Evolutionary conservation across 1,139 yeast species (phyloP).

Genomic region (Sugiyamaella castrensis): DNA sequence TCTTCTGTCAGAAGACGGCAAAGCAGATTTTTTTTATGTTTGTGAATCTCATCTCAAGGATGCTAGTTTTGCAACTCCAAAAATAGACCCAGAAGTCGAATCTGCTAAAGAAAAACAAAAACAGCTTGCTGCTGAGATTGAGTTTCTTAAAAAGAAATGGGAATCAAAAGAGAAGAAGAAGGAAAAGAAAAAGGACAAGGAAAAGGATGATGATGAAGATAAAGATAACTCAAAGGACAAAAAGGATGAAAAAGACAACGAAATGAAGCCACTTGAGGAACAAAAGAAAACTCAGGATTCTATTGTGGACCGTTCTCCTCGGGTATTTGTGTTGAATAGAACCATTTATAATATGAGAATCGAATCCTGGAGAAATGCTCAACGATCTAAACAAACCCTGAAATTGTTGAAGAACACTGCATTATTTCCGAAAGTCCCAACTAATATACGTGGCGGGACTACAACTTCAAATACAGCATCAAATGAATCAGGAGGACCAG

Average conservation of each 20-base stretch:
- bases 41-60: constrained; percentile 66
- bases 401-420: constrained; percentile 45
- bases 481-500: too few relatives aligned
- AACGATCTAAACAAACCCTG: constrained; percentile 41
- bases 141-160: constrained; percentile 37
- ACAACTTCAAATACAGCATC: too few relatives aligned
- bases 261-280: constrained; percentile 23
- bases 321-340: constrained; percentile 49
- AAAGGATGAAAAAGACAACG: constrained; percentile 24
- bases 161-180: constrained; percentile 27
- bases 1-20: constrained; percentile 49
- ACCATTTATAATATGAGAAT: constrained; percentile 55
- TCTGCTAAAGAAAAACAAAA: constrained; percentile 43
- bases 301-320: constrained; percentile 41
- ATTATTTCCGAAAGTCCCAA: constrained; percentile 60
- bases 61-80: constrained; percentile 56
- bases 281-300: constrained; percentile 24
- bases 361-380: constrained; percentile 43
- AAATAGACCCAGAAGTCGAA: constrained; percentile 47
- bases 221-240: constrained; percentile 24
- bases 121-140: constrained; percentile 44
- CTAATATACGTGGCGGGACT: constrained; percentile 19
- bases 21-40: constrained; percentile 62
- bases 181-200: constrained; percentile 23
- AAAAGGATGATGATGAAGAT: constrained; percentile 27